These are phyloP conservation scores for Claviceps sp. DNA, from an alignment of 2,329 filamentous ascomycete genomes.

Conservation along the genomic window DNA sequence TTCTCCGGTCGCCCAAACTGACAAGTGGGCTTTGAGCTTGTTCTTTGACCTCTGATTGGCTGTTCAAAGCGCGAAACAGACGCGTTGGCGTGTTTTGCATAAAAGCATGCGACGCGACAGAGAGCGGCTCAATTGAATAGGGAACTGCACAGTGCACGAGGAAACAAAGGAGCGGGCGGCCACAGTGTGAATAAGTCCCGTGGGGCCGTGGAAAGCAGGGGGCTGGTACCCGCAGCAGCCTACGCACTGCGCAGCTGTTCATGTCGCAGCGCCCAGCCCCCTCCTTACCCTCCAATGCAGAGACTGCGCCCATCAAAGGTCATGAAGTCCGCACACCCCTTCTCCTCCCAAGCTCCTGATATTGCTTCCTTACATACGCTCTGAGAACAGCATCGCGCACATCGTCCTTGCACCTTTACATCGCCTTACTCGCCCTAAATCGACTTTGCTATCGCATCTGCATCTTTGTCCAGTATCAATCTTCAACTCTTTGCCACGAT, in stretches of 20 bases:
- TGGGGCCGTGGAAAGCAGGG: background rate
- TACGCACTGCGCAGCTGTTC: slow-evolving; percentile 3
- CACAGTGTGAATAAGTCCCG: background rate
- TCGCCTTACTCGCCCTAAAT: slow-evolving; percentile 1
- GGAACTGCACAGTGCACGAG: background rate
- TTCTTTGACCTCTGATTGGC: background rate
- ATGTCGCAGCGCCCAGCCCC: slow-evolving; percentile 9
- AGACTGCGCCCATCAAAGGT: slow-evolving; percentile 7
- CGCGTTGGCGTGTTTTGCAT: background rate
- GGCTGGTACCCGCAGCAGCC: slow-evolving; percentile 9
- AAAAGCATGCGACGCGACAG: background rate
- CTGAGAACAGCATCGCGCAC: background rate
- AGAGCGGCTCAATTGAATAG: background rate
- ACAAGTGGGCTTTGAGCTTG: background rate
- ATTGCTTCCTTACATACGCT: slow-evolving; percentile 1
- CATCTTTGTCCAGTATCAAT: slow-evolving; percentile 4
- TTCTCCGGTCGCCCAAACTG: too few relatives aligned
- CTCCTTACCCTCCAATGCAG: slow-evolving; percentile 1
- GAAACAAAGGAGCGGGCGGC: background rate
- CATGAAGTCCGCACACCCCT: slow-evolving; percentile 8
- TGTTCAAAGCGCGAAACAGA: background rate
- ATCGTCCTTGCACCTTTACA: background rate
- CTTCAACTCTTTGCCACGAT: background rate
- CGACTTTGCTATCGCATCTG: background rate
- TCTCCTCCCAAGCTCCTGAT: slow-evolving; percentile 8